A percentile compares a stretch with the other conserved stretches of the same genome.
These are phyloP conservation scores for Arctostaphylos glauca DNA, from an alignment of 148 eudicot genomes.

Conservation along the genomic window DNA sequence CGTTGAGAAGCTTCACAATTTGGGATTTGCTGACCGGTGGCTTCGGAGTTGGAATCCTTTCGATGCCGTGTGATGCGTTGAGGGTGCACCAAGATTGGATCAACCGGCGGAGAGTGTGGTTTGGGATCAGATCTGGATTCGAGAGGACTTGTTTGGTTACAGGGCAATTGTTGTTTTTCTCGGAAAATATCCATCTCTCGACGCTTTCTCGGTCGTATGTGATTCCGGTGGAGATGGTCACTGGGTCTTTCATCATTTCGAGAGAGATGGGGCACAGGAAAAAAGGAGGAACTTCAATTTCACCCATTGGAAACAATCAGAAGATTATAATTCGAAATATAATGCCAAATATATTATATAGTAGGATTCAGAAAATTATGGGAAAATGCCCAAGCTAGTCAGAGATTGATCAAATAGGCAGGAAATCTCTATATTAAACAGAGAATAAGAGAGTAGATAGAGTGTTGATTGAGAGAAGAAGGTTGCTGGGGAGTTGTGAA, in stretches of 20 bases:
- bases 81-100: conserved; percentile 90
- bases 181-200: conserved; percentile 57
- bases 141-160: conserved; percentile 64
- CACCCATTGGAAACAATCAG: conserved; percentile 21
- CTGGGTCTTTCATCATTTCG: conserved; percentile 75
- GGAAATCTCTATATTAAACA: not conserved
- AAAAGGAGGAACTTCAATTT: conserved; percentile 60
- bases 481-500: conserved; percentile 19
- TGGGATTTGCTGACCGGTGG: conserved; percentile 44
- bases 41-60: conserved; percentile 71
- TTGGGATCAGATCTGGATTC: conserved; percentile 49
- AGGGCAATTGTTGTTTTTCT: conserved; percentile 55
- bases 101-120: conserved; percentile 71
- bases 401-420: not conserved
- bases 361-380: not conserved
- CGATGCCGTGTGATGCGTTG: conserved; percentile 58
- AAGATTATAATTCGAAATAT: not conserved
- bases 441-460: not conserved
- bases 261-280: conserved; percentile 71
- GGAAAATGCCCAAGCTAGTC: not conserved
- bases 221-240: conserved; percentile 64
- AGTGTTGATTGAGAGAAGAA: conserved; percentile 7
- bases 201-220: conserved; percentile 73
- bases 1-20: conserved; percentile 44
- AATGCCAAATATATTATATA: not conserved